Conservation (phyloP, 176 grass and related monocot genomes). For the Oryza coarctata region DNA sequence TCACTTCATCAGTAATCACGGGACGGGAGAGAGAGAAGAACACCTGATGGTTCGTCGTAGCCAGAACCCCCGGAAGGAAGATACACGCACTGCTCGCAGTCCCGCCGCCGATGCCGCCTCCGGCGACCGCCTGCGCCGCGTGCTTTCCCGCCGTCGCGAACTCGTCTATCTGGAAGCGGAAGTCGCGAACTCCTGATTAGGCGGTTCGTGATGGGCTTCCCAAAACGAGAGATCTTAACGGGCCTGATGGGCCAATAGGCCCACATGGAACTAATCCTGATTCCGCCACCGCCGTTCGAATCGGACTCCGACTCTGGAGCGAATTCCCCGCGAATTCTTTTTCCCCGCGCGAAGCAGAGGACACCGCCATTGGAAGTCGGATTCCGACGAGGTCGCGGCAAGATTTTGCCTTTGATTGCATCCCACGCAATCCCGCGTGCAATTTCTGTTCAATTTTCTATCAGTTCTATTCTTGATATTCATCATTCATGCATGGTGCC, state of each 20-base stretch:
- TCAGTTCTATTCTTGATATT: neutral
- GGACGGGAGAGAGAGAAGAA: neutral
- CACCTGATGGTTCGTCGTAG: neutral
- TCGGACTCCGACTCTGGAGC: neutral
- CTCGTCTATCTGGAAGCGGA: neutral
- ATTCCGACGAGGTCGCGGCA: neutral
- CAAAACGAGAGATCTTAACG: neutral
- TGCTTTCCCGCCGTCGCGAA: no score
- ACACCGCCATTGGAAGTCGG: neutral
- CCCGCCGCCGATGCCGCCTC: neutral
- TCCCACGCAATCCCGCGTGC: no score
- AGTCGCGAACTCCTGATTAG: neutral
- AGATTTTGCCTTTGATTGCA: neutral
- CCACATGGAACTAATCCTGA: neutral
- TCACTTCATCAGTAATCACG: neutral
- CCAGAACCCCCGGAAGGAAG: neutral
- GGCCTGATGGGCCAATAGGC: neutral
- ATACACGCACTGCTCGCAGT: no score
- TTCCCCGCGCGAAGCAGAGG: neutral
- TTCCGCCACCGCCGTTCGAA: neutral
- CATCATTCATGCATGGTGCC: neutral
- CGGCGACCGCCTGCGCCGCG: neutral
- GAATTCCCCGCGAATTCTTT: neutral
- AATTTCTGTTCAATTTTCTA: neutral
- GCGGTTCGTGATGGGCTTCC: neutral